A percentile compares a stretch with the other conserved stretches of the same genome.
Conservation (phyloP, 2,329 filamentous ascomycete genomes). For the Xylariaceae sp. region DNA sequence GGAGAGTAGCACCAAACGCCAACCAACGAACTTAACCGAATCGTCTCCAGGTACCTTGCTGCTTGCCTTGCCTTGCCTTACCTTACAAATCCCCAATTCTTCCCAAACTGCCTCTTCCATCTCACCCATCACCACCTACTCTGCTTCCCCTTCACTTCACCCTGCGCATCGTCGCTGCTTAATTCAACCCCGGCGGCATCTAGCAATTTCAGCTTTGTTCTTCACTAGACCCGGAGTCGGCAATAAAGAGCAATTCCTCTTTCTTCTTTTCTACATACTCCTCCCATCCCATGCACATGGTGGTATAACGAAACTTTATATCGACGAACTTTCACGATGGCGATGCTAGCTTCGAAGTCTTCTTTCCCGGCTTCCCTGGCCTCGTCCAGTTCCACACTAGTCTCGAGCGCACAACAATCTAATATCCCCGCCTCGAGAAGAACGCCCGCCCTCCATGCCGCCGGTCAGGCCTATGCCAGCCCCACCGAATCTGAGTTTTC, state of each 20-base stretch:
- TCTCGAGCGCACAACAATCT: slow-evolving; percentile 51
- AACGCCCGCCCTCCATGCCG: slow-evolving; percentile 50
- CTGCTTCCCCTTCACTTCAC: slow-evolving; percentile 7
- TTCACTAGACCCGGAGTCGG: not conserved
- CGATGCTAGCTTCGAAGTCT: slow-evolving; percentile 77
- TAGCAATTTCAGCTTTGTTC: slow-evolving; percentile 18
- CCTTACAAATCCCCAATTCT: slow-evolving; percentile 5
- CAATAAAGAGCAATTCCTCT: slow-evolving; percentile 15
- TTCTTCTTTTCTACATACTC: slow-evolving; percentile 3
- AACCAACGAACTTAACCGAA: not conserved
- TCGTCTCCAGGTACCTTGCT: not conserved
- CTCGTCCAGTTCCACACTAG: slow-evolving; percentile 47
- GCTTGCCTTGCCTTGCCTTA: not conserved
- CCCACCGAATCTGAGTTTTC: slow-evolving; percentile 94
- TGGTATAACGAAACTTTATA: slow-evolving; percentile 17
- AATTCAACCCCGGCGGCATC: slow-evolving; percentile 7
- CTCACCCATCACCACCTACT: slow-evolving; percentile 3
- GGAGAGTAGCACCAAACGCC: not conserved
- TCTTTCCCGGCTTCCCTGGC: slow-evolving; percentile 64
- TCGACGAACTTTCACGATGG: slow-evolving; percentile 53
- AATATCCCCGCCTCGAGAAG: slow-evolving; percentile 56
- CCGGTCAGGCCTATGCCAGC: slow-evolving; percentile 68
- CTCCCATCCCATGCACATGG: no score
- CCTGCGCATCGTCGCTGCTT: slow-evolving; percentile 19
- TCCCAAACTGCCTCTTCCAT: slow-evolving; percentile 11